Evolutionary conservation across 345 rosid species (phyloP).

Genomic region (Moricandia arvensis): DNA sequence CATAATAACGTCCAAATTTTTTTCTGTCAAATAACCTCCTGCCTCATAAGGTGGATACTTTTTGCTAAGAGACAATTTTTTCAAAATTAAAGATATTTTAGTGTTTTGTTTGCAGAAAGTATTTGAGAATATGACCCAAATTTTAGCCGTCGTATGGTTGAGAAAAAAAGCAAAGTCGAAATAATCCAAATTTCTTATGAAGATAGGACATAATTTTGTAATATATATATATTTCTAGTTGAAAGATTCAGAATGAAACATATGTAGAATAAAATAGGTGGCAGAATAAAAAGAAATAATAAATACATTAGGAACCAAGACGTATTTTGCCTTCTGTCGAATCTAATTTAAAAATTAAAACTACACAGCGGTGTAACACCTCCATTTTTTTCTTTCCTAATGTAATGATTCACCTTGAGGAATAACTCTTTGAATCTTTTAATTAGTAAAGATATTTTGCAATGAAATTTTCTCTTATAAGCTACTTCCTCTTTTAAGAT

Average conservation of each 20-base stretch:
- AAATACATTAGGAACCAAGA: neutral
- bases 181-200: neutral
- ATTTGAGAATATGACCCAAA: neutral
- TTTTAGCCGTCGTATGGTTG: neutral
- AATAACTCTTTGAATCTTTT: neutral
- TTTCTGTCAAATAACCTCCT: no score
- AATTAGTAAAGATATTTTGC: neutral
- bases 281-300: neutral
- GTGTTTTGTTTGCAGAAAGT: neutral
- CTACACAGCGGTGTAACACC: conserved; percentile 4
- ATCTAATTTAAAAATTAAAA: neutral
- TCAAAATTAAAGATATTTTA: neutral
- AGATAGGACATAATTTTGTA: neutral
- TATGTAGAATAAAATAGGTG: conserved; percentile 10
- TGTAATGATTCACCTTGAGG: conserved; percentile 1
- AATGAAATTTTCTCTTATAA: neutral
- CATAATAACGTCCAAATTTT: neutral
- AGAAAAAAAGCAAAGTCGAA: neutral
- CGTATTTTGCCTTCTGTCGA: conserved; percentile 2
- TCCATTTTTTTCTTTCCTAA: conserved; percentile 22
- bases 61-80: neutral
- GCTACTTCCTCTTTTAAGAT: neutral
- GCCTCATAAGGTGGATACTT: neutral
- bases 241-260: neutral
- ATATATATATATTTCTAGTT: neutral